Percentiles rank a stretch among this genome's conserved stretches.
These are phyloP conservation scores for Phenoliferia sp. DNA, from an alignment of 1,284 basidiomycete species.

Conservation along the genomic window DNA sequence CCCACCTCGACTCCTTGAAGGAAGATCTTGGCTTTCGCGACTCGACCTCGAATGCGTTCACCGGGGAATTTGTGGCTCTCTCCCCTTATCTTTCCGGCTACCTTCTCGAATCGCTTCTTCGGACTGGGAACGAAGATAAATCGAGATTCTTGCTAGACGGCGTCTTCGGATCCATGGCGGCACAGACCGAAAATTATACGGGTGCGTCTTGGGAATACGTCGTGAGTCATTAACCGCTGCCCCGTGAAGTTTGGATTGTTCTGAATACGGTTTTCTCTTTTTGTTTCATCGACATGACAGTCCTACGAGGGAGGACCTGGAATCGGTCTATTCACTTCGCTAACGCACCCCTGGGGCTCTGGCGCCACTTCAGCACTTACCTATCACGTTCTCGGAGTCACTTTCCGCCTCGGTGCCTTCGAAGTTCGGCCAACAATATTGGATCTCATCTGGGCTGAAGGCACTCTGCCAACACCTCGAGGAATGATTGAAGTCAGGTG, in stretches of 20 bases:
- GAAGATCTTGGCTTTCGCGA: background rate
- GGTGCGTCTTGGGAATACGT: background rate
- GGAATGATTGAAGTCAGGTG: background rate
- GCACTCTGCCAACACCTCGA: background rate
- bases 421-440: background rate
- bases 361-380: background rate
- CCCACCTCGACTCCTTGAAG: background rate
- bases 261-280: background rate
- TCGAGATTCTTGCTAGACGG: background rate
- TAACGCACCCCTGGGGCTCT: background rate
- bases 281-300: background rate
- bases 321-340: background rate
- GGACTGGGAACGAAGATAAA: background rate
- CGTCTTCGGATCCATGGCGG: background rate
- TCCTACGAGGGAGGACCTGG: background rate
- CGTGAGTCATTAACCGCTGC: background rate
- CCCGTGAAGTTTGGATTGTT: too few relatives aligned
- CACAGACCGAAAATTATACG: background rate
- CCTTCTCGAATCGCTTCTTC: background rate
- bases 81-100: background rate
- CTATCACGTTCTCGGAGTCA: background rate
- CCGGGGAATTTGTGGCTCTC: background rate
- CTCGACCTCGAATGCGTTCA: background rate
- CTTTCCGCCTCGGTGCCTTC: background rate
- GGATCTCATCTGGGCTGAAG: background rate